Base-by-base conservation (phyloP, 202 grass and related monocot species). In the Eragrostis tef region DNA sequence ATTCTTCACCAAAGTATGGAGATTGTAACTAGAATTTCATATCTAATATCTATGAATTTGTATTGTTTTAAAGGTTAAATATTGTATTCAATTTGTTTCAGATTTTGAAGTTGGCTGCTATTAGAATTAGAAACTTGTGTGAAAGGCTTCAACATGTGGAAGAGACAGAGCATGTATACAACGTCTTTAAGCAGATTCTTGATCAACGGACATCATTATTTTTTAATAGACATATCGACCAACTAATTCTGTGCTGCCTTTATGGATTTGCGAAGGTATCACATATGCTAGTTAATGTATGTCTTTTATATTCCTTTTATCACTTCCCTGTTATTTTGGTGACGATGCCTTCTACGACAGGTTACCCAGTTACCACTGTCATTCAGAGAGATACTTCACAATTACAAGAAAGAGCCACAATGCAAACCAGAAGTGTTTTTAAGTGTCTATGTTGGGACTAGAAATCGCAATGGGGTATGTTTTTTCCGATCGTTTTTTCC, bases 261-360 rank as follows among this genome's bases (percentile, higher is more conserved):
- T 98, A 94, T 88, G 95, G 88, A 79, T 86, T 98, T 91, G 88
- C 92, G 75, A 98, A 98, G 90, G 95, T 97, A 79, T 10, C 24
- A 78, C 36, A 54, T 86, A 54, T 79, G 17, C 2, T 75, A 71
- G 42, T 62, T 82, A 72, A 78, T 87, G 63, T 84, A n/a, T 25
- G 34, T 39, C 34, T 39, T 39, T 39, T 39, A 39, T 2, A 39
- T 79, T 64, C 36, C 15, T 81, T 51, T 31, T 81, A 58, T 13
- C 69, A 77, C 24, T 67, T 79, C 22, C 49, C 56, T 68, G 29
- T 77, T 85, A 52, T 65, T 80, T 80, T 87, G 71, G 31, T 77
- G 63, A 81, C 50, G 25, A 79, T 68, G 59, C 83, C 82, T 75
- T 78, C 83, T 89, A 44, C 74, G 12, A n/a, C 79, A 97, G 94